Evolutionary conservation across 495 filamentous ascomycete species (phyloP), one percentile per base, ranked within the genome.

Genomic region (Aspergillus incahuasiensis): DNA sequence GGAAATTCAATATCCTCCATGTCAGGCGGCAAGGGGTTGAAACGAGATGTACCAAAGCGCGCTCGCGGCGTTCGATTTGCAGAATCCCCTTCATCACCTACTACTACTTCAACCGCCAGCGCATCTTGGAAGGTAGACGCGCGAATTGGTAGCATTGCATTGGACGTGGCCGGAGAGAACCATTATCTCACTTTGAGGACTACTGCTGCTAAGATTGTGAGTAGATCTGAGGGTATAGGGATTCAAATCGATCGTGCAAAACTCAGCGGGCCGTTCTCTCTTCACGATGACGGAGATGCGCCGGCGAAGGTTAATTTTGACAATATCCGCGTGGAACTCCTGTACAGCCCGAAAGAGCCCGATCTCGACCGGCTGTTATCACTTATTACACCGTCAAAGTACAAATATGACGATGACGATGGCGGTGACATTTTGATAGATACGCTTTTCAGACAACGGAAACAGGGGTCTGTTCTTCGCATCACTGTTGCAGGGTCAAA

Each of bases 381-480:
- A 28, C 77, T 99, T 20, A 85, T 97, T 42, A 96, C 88, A 9
- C 95, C 95, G 0, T 96, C 91, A 1, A 92, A 90, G 57, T 83
- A 94, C 68, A 91, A 90, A 59, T 97, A 95, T 63, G 91, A 95
- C 52, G 82, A 88, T 43, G 88, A 91, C 57, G 91, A 96, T 61
- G 88, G 91, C 57, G 91, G 96, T 61, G 95, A 97, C 63, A 96
- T 99, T 55, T 83, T 99, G 74, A 78, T 97, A 11, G 94, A 97
- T 56, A 96, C 88, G 0, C 78, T 99, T 2, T 73, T 97, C 20
- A 80, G 89, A n/a, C 95, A 99, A 68, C 77, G 95, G 51, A 82
- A 84, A 61, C 92, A 97, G 66, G 95, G 92, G 2, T 81, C 86
- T n/a, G 87, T 97, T 16, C 78, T 95, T 42, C 86, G 89, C 35